Evolutionary conservation across 805 yeast species (phyloP).

Genomic region (Naumovozyma baii): DNA sequence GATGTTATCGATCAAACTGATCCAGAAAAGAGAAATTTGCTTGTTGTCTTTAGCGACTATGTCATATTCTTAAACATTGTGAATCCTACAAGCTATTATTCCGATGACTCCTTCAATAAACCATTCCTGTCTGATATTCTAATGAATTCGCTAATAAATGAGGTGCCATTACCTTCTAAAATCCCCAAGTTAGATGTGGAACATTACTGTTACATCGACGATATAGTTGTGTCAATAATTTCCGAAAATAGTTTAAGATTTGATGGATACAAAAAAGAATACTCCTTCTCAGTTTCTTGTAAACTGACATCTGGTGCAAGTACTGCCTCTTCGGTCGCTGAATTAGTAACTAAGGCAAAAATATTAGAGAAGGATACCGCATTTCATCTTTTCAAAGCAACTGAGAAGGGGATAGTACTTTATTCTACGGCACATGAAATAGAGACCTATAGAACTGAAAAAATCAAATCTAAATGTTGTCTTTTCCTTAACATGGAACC

Average conservation of each 20-base stretch:
- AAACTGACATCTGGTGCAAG: conserved; percentile 17
- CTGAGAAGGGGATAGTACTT: conserved; percentile 32
- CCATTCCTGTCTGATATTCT: conserved; percentile 69
- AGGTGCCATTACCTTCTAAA: conserved; percentile 55
- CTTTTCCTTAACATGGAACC: conserved; percentile 53
- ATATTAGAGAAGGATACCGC: conserved; percentile 73
- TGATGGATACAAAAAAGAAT: conserved; percentile 17
- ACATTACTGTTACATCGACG: conserved; percentile 55
- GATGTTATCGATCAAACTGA: conserved; percentile 35
- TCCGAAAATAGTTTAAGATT: conserved; percentile 22
- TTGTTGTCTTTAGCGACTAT: conserved; percentile 75
- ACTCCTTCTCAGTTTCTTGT: conserved; percentile 17
- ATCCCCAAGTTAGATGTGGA: conserved; percentile 63
- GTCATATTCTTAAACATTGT: conserved; percentile 52
- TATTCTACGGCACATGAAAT: conserved; percentile 66
- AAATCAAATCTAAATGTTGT: conserved; percentile 51
- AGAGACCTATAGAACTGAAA: conserved; percentile 42
- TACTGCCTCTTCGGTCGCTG: conserved; percentile 57
- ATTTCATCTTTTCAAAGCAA: conserved; percentile 67
- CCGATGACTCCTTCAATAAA: conserved; percentile 15
- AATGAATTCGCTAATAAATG: conserved; percentile 85
- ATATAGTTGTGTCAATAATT: conserved; percentile 41
- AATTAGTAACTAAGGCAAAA: conserved; percentile 46
- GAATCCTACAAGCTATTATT: conserved; percentile 32
- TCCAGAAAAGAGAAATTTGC: conserved; percentile 38